Base-by-base conservation (phyloP, 192 early-diverging fungal species). In the Powellomyces hirtus region DNA sequence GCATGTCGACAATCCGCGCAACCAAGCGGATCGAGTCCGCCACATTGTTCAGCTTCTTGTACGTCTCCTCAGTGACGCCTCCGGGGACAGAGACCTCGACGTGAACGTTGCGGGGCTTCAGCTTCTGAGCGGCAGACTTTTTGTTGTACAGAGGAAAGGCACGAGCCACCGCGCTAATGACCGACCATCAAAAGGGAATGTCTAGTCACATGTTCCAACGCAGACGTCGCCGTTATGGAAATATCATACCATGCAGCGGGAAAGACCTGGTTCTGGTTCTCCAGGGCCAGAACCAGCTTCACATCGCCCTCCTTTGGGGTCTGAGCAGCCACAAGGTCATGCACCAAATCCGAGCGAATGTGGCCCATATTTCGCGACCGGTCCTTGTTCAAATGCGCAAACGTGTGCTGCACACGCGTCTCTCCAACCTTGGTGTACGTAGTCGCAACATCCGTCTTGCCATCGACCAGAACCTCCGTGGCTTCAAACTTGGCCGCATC, bases 1-100 rank as follows among this genome's bases (percentile, higher is more conserved):
- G 79, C 35, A 70, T 81, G 68, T 84, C 84, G 24, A 80, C 77
- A 45, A 84, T 62, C 29, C 72, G 44, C 22, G 75, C 68, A 36
- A 64, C 61, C 0, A 71, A 42, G 34, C 79, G 67, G 45, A 76
- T 64, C 20, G 68, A 75, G 29, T 78, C 50, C 20, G 55, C 70
- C 34, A 72, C 27, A 30, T 55, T 44, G 38, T 70, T 62, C 20
- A 77, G 4, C 46, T 61, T n/a, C 52, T 24, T 27, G 53, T 45
- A 40, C 29, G 26, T 27, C 58, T 51, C 37, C 0, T 42, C 45
- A 3, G 51, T n/a, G 11, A 61, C 18, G 10, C 62, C 71, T 11
- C 38, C 56, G 35, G 55, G 8, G 26, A 62, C 22, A 24, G 60
- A 38, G 42, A 75, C 4, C 44, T 77, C 53, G 18, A 75, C 61